These are phyloP conservation scores for Onygena corvina DNA, from an alignment of 2,329 filamentous ascomycete species.

Conservation along the genomic window DNA sequence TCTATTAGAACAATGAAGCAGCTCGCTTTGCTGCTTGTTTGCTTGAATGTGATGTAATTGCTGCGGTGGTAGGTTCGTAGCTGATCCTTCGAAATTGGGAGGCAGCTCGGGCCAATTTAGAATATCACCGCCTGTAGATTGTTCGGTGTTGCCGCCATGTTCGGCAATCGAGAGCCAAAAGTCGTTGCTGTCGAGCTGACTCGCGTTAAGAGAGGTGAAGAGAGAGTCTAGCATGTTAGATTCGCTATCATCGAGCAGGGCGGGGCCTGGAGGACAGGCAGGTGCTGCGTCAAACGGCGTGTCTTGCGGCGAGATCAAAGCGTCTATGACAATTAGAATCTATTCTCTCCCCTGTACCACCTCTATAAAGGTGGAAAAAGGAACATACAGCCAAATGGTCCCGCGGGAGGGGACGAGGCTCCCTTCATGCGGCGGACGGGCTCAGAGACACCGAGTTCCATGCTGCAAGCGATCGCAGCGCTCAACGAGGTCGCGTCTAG, in stretches of 20 bases:
- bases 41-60: slow-evolving; percentile 29
- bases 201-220: slow-evolving; percentile 33
- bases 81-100: slow-evolving; percentile 53
- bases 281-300: slow-evolving; percentile 41
- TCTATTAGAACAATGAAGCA: slow-evolving; percentile 14
- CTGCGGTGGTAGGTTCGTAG: slow-evolving; percentile 45
- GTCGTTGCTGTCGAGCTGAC: slow-evolving; percentile 28
- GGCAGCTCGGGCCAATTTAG: slow-evolving; percentile 43
- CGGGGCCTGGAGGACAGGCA: slow-evolving; percentile 51
- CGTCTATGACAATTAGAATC: neutral
- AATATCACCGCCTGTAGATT: slow-evolving; percentile 5
- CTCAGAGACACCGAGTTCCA: slow-evolving; percentile 26
- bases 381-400: slow-evolving; percentile 54
- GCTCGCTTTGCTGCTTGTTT: neutral
- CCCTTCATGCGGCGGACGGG: slow-evolving; percentile 34
- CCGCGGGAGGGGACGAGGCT: slow-evolving; percentile 39
- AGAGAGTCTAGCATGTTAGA: slow-evolving; percentile 44
- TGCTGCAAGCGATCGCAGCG: slow-evolving; percentile 11
- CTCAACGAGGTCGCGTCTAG: neutral
- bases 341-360: neutral
- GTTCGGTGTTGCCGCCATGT: slow-evolving; percentile 6
- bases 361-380: neutral
- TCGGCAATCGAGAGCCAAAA: slow-evolving; percentile 25
- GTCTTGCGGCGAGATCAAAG: slow-evolving; percentile 20
- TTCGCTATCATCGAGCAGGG: slow-evolving; percentile 49